Evolutionary conservation across 805 yeast species (phyloP).

Genomic region (Dipodascus albidus): DNA sequence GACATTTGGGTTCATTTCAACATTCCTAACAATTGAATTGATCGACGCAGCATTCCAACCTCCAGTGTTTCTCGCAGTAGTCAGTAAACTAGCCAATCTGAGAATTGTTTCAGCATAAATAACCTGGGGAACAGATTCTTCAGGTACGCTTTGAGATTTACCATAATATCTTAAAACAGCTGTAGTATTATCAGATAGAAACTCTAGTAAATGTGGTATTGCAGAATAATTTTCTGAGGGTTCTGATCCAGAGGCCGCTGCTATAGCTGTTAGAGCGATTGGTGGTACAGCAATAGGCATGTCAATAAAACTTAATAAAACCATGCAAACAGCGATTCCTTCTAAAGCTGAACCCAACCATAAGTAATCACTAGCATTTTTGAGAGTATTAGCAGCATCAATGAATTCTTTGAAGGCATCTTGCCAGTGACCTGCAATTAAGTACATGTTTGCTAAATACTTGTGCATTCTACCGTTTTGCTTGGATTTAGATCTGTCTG

Average conservation of each 20-base stretch:
- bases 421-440: constrained; percentile 66
- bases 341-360: constrained; percentile 91
- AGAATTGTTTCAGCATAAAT: constrained; percentile 65
- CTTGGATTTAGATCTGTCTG: constrained; percentile 32
- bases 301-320: constrained; percentile 47
- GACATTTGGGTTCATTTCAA: constrained; percentile 19
- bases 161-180: constrained; percentile 32
- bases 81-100: constrained; percentile 51
- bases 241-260: neutral
- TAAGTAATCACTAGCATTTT: constrained; percentile 56
- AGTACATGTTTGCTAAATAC: constrained; percentile 60
- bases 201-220: constrained; percentile 14
- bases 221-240: constrained; percentile 3
- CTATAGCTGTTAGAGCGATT: constrained; percentile 10
- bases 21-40: constrained; percentile 34
- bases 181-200: constrained; percentile 17
- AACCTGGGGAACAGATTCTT: constrained; percentile 72
- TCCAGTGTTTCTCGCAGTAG: constrained; percentile 38
- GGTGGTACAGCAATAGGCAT: constrained; percentile 32
- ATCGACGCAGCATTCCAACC: constrained; percentile 34
- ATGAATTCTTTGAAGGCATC: constrained; percentile 63
- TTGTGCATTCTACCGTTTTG: constrained; percentile 67
- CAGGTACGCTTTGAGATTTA: constrained; percentile 42
- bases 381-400: constrained; percentile 55
- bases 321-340: constrained; percentile 56